Base-by-base conservation (phyloP, 2,329 filamentous ascomycete genomes). In the Aureobasidium sp. region DNA sequence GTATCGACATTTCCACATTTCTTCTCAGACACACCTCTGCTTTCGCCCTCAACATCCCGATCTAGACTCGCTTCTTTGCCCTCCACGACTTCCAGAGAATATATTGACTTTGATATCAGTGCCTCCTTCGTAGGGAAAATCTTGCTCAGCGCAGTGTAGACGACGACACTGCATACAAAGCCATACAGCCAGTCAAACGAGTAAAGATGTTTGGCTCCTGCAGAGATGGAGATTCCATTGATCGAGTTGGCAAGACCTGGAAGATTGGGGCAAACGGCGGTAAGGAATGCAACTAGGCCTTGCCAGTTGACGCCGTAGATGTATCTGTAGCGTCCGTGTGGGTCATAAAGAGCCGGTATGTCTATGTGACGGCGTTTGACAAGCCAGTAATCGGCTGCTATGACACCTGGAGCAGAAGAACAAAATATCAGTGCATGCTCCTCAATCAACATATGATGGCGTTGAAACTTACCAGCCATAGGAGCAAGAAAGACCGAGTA, bases 161-260 rank as follows among this genome's bases (percentile, higher is more conserved):
- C 76, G 1, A 83, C 44, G 29, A 81, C 78, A 17, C 80, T 82
- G 0, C 72, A 74, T 8, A 81, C 74, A 66, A 87, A 87, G 0
- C 85, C 85, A 49, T 85, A 76, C 31, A 87, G 69, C 84, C 84
- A 88, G 17, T 84, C 83, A 67, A 88, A 84, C n/a, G 78, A 77
- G 68, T 67, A 68, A 14, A 70, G 35, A 49, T 68, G 47, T 31
- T 57, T 61, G 8, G 64, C 63, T 14, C 66, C 65, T 1, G 45
- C 47, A 11, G 54, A 63, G 29, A 66, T 60, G 15, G 47, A 33
- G 3, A 27, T 56, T n/a, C 42, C 47, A 37, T 64, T 66, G 58
- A 68, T 65, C 15, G 62, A 61, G 50, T 66, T 44, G 6, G 66
- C 67, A 47, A 70, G 63, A 0, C 83, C 84, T 0, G 84, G 84